Base-by-base conservation (phyloP, 371 early-diverging fungal species). In the Mortierella sp. region DNA sequence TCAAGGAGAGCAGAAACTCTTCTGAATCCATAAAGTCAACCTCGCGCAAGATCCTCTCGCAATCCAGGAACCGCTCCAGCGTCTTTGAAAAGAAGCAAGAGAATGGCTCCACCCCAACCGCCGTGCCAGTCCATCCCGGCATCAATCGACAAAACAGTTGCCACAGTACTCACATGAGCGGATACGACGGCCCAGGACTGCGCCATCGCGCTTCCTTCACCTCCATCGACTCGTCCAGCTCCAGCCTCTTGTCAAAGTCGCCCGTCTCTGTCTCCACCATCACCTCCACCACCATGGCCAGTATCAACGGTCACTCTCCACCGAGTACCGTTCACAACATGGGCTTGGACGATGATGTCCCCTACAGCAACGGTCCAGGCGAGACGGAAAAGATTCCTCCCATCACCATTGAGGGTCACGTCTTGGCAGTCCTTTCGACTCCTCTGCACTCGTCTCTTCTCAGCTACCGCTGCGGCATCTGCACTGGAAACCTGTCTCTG, bases 391-490 rank as follows among this genome's bases (percentile, higher is more conserved):
- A 60, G 0, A 47, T 45, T 34, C 29, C 43, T 0, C 46, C 67
- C 14, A 37, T 62, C 7, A 34, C 43, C 3, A 53, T 44, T n/a
- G 74, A 74, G 40, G 74, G 74, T 7, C 74, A 74, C 43, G 57
- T 67, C 7, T 53, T 74, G 10, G 21, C 74, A 1, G 21, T 63
- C 3, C 44, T 39, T 46, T n/a, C n/a, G n/a, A n/a, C 7, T n/a
- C n/a, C n/a, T n/a, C n/a, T n/a, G n/a, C n/a, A n/a, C n/a, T n/a
- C n/a, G n/a, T n/a, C n/a, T n/a, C n/a, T n/a, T n/a, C n/a, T n/a
- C n/a, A 71, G 59, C 29, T 19, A 24, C 47, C 64, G 74, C 13
- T 74, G 74, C 21, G 60, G 68, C 13, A 63, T 74, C 49, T 74
- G 74, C 19, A 59, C 68, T 0, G 51, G 47, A 37, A 60, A 48